These are phyloP conservation scores for Pochonia chlamydosporia DNA, from an alignment of 2,329 filamentous ascomycete genomes.

Conservation along the genomic window DNA sequence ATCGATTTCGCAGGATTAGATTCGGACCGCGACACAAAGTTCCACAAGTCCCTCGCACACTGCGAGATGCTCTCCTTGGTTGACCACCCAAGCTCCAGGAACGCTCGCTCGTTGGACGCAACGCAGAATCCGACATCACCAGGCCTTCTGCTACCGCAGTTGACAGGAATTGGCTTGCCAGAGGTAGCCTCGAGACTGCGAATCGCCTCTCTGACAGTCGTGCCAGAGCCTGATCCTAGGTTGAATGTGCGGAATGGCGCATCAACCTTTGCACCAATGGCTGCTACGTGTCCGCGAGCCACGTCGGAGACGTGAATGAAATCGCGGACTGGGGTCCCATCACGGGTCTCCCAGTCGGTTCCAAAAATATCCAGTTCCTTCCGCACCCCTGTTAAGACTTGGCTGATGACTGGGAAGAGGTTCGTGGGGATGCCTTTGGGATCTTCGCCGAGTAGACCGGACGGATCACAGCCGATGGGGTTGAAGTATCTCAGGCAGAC, in stretches of 20 bases:
- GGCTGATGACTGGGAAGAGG: conserved; percentile 57
- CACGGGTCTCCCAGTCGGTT: conserved; percentile 57
- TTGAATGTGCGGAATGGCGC: conserved; percentile 36
- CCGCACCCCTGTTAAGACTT: conserved; percentile 51
- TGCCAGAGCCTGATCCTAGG: conserved; percentile 38
- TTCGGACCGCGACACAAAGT: conserved; percentile 19
- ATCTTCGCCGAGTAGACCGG: conserved; percentile 58
- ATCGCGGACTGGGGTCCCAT: conserved; percentile 61
- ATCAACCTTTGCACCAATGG: conserved; percentile 32
- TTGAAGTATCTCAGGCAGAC: conserved; percentile 63
- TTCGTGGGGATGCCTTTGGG: conserved; percentile 57
- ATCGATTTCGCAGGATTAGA: not conserved
- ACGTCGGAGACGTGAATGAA: conserved; percentile 65
- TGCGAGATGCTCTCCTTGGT: conserved; percentile 22
- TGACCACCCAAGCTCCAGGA: conserved; percentile 36
- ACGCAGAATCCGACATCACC: conserved; percentile 40
- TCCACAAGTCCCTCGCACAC: conserved; percentile 28
- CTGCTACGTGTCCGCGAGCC: conserved; percentile 58
- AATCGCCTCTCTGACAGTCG: conserved; percentile 40
- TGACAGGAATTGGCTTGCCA: conserved; percentile 28
- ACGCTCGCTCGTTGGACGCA: conserved; percentile 33
- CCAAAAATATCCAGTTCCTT: conserved; percentile 55
- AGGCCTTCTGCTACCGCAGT: conserved; percentile 29
- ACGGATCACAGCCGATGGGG: conserved; percentile 59
- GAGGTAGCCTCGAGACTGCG: conserved; percentile 31